Evolutionary conservation across 176 grass and related monocot species (phyloP).

Genomic region (Cymbopogon citratus): DNA sequence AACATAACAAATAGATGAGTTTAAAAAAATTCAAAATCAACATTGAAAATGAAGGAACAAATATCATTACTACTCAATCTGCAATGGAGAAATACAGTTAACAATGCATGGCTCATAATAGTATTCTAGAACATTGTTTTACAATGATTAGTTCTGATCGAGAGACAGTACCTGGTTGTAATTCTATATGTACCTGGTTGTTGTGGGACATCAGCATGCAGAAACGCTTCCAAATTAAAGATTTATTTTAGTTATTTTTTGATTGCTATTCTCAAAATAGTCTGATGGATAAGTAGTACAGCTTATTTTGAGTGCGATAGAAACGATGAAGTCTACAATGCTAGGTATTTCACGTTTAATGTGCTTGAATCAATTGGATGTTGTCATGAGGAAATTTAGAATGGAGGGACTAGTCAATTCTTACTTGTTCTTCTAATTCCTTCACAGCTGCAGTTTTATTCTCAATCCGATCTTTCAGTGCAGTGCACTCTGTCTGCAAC

Average conservation of each 20-base stretch:
- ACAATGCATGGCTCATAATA: no score
- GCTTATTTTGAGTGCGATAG: not conserved
- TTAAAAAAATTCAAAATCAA: conserved; percentile 6
- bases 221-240: no score
- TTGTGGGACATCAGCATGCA: not conserved
- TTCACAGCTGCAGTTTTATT: conserved; percentile 80
- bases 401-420: not conserved
- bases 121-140: no score
- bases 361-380: not conserved
- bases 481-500: conserved; percentile 21
- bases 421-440: conserved; percentile 74
- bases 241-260: no score
- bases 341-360: not conserved
- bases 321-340: not conserved
- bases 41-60: conserved; percentile 2
- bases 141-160: no score
- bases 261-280: not conserved
- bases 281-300: not conserved
- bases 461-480: conserved; percentile 56
- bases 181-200: not conserved
- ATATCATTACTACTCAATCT: not conserved
- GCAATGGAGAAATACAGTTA: no score
- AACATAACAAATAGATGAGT: not conserved
- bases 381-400: no score
- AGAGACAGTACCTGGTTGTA: no score